phyloP scores from a whole-genome alignment of 371 early-diverging fungal species.

The Rhizopus delemar region DNA sequence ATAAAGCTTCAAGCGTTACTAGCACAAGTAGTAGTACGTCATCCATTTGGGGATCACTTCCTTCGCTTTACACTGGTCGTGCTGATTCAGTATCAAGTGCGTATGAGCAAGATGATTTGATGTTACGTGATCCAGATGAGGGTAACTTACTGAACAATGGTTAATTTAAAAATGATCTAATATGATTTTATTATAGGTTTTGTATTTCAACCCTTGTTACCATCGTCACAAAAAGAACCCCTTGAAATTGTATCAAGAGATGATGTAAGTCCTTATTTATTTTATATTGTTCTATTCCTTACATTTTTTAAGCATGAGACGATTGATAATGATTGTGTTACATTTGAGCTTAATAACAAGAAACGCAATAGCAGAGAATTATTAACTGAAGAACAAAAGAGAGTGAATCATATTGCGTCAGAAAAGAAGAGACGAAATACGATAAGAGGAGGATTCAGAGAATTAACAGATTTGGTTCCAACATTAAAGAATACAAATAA shows the following conservation, averaged over 20 bases:
- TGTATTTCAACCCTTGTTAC: not conserved
- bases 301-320: not conserved
- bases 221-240: not conserved
- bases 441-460: conserved; percentile 78
- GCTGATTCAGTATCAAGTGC: conserved; percentile 25
- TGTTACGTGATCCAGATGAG: conserved; percentile 21
- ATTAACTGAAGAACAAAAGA: conserved; percentile 71
- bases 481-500: conserved; percentile 56
- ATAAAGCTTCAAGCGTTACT: conserved; percentile 33
- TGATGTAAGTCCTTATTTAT: not conserved
- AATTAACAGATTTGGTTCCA: conserved; percentile 79
- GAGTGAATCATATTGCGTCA: conserved; percentile 86
- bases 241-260: not conserved
- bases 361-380: conserved; percentile 7
- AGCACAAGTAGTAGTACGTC: conserved; percentile 22
- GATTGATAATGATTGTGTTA: conserved; percentile 11
- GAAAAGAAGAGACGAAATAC: conserved; percentile 87
- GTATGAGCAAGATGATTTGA: conserved; percentile 20
- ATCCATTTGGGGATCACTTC: conserved; percentile 28
- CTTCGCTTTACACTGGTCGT: conserved; percentile 29
- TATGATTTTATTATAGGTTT: not conserved
- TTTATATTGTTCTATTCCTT: no score
- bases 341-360: conserved; percentile 5
- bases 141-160: conserved; percentile 8
- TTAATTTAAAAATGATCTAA: no score